Evolutionary conservation across 768 basidiomycete species (phyloP).

Genomic region (Panellus pusillus): DNA sequence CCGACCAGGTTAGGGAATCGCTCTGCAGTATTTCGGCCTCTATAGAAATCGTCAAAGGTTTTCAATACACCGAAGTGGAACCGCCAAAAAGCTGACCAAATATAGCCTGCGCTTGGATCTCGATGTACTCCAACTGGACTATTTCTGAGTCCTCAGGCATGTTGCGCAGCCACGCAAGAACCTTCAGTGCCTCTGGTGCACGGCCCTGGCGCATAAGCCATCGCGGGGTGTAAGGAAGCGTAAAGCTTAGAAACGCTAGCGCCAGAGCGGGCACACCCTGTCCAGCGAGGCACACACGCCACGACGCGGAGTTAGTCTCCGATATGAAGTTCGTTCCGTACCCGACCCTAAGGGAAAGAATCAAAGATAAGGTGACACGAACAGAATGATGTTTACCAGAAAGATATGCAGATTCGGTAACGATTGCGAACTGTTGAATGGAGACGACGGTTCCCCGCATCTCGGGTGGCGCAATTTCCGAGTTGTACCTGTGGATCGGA

Average conservation of each 20-base stretch:
- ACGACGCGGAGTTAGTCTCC: constrained; percentile 22
- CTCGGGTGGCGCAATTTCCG: constrained; percentile 40
- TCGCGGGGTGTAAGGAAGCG: constrained; percentile 44
- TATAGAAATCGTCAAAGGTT: background rate
- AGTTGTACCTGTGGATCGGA: constrained; percentile 30
- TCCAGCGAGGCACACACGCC: constrained; percentile 36
- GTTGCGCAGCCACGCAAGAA: constrained; percentile 35
- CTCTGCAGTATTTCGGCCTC: constrained; percentile 24
- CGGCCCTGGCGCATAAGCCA: constrained; percentile 41
- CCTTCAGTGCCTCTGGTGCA: constrained; percentile 34
- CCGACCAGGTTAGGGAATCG: constrained; percentile 20
- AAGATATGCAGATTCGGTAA: constrained; percentile 28
- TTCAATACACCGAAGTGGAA: background rate
- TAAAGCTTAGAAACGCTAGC: constrained; percentile 23
- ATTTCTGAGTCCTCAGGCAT: constrained; percentile 30
- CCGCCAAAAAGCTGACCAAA: constrained; percentile 12
- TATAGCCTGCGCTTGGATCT: constrained; percentile 38
- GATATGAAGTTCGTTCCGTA: constrained; percentile 25
- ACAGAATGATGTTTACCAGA: constrained; percentile 8
- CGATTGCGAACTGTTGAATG: constrained; percentile 36
- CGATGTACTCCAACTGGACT: constrained; percentile 39
- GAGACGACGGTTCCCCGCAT: constrained; percentile 37
- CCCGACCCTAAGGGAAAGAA: constrained; percentile 20
- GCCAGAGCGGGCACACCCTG: constrained; percentile 41
- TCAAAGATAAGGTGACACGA: background rate